Evolutionary conservation across 495 filamentous ascomycete genomes (phyloP).

Genomic region (Aspergillus nanangensis): DNA sequence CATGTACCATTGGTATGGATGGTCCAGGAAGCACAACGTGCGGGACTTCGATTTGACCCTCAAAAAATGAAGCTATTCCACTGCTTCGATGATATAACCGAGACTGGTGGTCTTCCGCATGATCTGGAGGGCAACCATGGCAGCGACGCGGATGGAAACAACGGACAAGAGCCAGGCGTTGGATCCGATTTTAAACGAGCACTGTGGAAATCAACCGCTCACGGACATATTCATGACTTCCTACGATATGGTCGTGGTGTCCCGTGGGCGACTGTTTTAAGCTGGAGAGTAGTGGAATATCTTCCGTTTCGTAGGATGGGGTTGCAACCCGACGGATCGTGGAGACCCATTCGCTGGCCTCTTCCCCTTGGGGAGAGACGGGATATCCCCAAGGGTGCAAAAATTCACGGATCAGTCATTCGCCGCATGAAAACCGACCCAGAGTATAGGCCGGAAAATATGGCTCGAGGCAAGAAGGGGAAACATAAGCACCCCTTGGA

Average conservation of each 20-base stretch:
- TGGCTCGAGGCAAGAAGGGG: constrained; percentile 54
- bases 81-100: constrained; percentile 32
- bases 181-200: constrained; percentile 32
- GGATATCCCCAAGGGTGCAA: constrained; percentile 14
- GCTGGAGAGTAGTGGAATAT: constrained; percentile 72
- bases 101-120: background rate
- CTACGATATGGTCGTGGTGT: constrained; percentile 56
- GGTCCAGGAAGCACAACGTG: constrained; percentile 63
- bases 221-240: constrained; percentile 62
- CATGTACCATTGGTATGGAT: constrained; percentile 71
- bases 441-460: constrained; percentile 61
- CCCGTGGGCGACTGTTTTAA: constrained; percentile 42
- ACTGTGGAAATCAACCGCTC: constrained; percentile 43
- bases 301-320: constrained; percentile 72
- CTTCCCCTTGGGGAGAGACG: constrained; percentile 14
- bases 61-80: constrained; percentile 53
- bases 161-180: background rate
- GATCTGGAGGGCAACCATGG: background rate
- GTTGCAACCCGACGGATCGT: constrained; percentile 36
- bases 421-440: constrained; percentile 55
- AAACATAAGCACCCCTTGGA: constrained; percentile 50
- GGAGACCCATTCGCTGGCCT: constrained; percentile 18
- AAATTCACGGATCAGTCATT: constrained; percentile 48
- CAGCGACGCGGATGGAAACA: background rate
- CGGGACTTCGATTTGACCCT: constrained; percentile 59